Conservation (phyloP, 768 basidiomycete species). For the Erythrobasidium yunnanense region DNA sequence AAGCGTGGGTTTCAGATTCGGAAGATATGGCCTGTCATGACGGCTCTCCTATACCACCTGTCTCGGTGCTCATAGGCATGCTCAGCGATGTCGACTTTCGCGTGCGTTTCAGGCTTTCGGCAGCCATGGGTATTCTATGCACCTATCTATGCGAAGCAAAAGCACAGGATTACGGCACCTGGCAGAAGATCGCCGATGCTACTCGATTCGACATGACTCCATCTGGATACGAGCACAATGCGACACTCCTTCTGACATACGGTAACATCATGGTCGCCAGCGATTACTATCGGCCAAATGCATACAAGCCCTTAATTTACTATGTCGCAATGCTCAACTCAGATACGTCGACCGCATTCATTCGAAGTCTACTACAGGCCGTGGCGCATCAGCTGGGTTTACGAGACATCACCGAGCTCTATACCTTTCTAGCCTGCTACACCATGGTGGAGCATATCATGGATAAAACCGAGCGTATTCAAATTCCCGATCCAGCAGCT, state of each 20-base stretch:
- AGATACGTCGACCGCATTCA: constrained; percentile 42
- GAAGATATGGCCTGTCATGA: constrained; percentile 31
- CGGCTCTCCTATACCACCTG: constrained; percentile 44
- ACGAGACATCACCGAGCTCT: constrained; percentile 52
- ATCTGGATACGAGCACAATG: constrained; percentile 63
- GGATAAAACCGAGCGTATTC: constrained; percentile 42
- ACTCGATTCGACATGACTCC: constrained; percentile 44
- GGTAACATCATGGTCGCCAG: constrained; percentile 70
- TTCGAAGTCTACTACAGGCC: constrained; percentile 51
- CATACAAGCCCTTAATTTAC: constrained; percentile 76
- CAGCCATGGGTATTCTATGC: constrained; percentile 37
- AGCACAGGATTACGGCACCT: constrained; percentile 40
- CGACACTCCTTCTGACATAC: constrained; percentile 59
- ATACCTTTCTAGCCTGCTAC: constrained; percentile 66
- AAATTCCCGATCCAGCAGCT: constrained; percentile 54
- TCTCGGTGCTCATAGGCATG: constrained; percentile 48
- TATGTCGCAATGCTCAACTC: constrained; percentile 33
- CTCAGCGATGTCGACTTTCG: constrained; percentile 66
- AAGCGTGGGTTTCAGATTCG: constrained; percentile 45
- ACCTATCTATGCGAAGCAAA: neutral
- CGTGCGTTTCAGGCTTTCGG: constrained; percentile 56
- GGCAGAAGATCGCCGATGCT: constrained; percentile 48
- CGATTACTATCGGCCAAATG: constrained; percentile 62
- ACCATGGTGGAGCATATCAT: constrained; percentile 52
- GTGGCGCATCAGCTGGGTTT: constrained; percentile 63